phyloP scores from a whole-genome alignment of 2,329 filamentous ascomycete genomes.

The Diaporthe citri region DNA sequence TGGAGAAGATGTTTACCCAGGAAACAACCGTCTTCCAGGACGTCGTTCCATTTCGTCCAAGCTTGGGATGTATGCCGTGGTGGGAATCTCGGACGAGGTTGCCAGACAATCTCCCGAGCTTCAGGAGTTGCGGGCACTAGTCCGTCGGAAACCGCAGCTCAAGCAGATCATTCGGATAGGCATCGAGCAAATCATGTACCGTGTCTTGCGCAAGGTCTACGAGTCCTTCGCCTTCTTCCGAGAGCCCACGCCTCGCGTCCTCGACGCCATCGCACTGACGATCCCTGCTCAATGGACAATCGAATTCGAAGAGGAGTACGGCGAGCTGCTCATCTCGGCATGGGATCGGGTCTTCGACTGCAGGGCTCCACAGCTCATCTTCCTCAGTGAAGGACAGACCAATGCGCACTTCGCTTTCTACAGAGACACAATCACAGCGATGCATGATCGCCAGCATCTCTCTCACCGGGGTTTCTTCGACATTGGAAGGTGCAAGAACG shows the following conservation, averaged over 20 bases:
- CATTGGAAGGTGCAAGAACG: neutral
- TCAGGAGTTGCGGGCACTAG: neutral
- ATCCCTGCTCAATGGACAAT: slow-evolving; percentile 8
- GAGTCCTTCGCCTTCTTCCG: accelerated
- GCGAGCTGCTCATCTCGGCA: neutral
- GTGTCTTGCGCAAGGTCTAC: neutral
- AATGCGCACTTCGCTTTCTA: neutral
- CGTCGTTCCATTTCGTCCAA: neutral
- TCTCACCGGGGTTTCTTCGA: neutral
- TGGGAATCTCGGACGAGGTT: neutral
- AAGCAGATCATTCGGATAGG: neutral
- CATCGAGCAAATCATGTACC: neutral
- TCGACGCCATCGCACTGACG: neutral
- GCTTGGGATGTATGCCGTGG: neutral
- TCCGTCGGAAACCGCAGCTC: neutral
- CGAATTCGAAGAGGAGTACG: slow-evolving; percentile 5
- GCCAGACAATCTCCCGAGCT: neutral
- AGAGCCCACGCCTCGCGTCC: accelerated
- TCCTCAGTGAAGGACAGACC: neutral
- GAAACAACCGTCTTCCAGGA: neutral
- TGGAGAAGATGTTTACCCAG: neutral
- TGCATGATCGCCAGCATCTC: neutral
- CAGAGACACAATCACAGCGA: accelerated
- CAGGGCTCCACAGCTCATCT: neutral
- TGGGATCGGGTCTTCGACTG: neutral